Percentiles rank a stretch among this genome's conserved stretches.
These are phyloP conservation scores for Eucalyptus sp. DNA, from an alignment of 345 rosid species.

Conservation along the genomic window DNA sequence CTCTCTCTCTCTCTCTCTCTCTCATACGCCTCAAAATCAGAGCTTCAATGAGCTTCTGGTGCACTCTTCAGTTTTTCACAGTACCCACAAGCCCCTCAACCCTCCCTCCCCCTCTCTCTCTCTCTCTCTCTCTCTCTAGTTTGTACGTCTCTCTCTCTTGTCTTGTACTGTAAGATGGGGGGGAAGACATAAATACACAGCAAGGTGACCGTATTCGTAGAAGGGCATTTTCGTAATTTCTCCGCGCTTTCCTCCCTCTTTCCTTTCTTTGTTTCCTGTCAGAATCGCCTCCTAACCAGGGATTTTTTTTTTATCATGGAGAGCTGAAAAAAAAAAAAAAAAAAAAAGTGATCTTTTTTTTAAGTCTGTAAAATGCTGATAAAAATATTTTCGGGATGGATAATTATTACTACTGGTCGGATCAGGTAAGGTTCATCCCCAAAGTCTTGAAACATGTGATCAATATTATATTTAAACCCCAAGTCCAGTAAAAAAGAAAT, in stretches of 20 bases:
- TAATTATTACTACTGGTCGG: not conserved
- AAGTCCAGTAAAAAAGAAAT: not conserved
- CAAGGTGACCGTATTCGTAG: not conserved
- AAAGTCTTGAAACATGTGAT: not conserved
- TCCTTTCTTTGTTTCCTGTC: not conserved
- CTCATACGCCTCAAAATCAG: slow-evolving; percentile 21
- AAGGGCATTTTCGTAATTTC: not conserved
- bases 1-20: not conserved
- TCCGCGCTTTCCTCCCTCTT: rapidly evolving
- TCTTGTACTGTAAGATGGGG: not conserved
- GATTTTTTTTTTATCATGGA: not conserved
- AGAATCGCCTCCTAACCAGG: not conserved
- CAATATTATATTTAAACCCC: not conserved
- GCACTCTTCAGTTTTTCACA: not conserved
- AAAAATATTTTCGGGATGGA: not conserved
- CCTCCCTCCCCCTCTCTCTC: not conserved
- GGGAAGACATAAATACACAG: not conserved
- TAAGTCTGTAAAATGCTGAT: not conserved
- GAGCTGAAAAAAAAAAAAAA: not conserved
- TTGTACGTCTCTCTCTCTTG: not conserved
- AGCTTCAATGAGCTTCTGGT: slow-evolving; percentile 16
- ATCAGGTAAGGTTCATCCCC: not conserved
- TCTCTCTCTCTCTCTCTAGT: not conserved
- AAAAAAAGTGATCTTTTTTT: not conserved
- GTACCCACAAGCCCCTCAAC: not conserved